Conservation (phyloP, 2,329 filamentous ascomycete species). For the Calonectria hawksworthii region DNA sequence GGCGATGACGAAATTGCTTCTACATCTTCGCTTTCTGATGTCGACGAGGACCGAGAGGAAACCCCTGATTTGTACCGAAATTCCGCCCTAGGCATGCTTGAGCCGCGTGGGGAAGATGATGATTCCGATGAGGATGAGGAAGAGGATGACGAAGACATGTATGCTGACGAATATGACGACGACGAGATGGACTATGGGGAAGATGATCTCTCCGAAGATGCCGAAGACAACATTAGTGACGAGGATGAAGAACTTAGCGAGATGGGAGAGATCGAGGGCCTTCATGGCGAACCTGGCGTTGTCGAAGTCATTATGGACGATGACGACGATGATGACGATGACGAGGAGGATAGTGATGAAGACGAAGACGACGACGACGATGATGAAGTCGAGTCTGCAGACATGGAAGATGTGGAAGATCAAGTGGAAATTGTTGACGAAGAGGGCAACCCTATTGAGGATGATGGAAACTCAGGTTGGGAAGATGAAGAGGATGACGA, state of each 20-base stretch:
- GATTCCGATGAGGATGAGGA: conserved; percentile 82
- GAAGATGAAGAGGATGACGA: conserved; percentile 70
- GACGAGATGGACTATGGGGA: conserved; percentile 94
- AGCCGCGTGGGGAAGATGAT: conserved; percentile 84
- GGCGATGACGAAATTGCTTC: conserved; percentile 92
- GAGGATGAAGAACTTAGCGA: conserved; percentile 87
- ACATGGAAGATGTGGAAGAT: conserved; percentile 68
- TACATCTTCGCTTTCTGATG: conserved; percentile 88
- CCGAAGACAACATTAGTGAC: conserved; percentile 90
- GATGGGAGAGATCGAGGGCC: conserved; percentile 88
- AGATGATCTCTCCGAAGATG: conserved; percentile 85
- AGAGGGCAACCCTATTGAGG: conserved; percentile 70
- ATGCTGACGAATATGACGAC: conserved; percentile 90
- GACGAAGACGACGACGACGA: conserved; percentile 68
- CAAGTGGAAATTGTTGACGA: conserved; percentile 73
- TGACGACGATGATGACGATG: conserved; percentile 75
- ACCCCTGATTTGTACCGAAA: conserved; percentile 98
- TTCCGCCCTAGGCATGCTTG: conserved; percentile 94
- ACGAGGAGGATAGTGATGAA: conserved; percentile 72
- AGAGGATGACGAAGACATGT: conserved; percentile 90
- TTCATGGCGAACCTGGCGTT: conserved; percentile 72
- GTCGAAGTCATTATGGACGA: conserved; percentile 86
- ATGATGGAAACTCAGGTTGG: conserved; percentile 73
- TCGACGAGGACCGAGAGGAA: conserved; percentile 89
- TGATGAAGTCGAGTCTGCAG: conserved; percentile 59